Evolutionary conservation across 2,329 filamentous ascomycete genomes (phyloP).

Genomic region (Colletotrichum musicola): DNA sequence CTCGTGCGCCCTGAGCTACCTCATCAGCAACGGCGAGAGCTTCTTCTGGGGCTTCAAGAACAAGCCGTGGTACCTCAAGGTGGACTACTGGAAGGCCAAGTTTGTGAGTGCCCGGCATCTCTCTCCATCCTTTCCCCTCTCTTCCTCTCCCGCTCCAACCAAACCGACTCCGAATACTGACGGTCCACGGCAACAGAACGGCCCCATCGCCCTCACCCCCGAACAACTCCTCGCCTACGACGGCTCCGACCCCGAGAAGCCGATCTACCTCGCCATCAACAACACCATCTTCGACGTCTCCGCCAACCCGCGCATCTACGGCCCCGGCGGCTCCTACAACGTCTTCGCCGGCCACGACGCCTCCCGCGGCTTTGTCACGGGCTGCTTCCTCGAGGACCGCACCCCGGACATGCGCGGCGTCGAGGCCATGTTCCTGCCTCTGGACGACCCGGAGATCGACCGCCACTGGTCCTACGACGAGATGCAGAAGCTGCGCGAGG

Average conservation of each 20-base stretch:
- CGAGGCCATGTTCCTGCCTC: conserved; percentile 84
- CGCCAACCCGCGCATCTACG: conserved; percentile 77
- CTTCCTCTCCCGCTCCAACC: not conserved
- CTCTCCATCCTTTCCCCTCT: not conserved
- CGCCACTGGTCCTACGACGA: conserved; percentile 66
- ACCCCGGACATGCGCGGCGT: conserved; percentile 88
- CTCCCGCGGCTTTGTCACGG: conserved; percentile 89
- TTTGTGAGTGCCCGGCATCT: conserved; percentile 63
- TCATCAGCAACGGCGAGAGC: conserved; percentile 78
- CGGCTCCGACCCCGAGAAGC: conserved; percentile 79
- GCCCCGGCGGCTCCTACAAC: conserved; percentile 86
- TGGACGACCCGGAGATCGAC: conserved; percentile 74
- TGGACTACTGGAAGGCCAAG: conserved; percentile 70
- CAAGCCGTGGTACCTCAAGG: conserved; percentile 71
- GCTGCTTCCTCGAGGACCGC: conserved; percentile 89
- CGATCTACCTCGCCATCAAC: conserved; percentile 92
- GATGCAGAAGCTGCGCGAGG: conserved; percentile 65
- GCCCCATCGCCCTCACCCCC: conserved; percentile 79
- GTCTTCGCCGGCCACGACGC: conserved; percentile 91
- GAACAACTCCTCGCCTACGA: conserved; percentile 80
- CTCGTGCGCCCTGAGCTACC: conserved; percentile 79
- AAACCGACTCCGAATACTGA: conserved; percentile 22
- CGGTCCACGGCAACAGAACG: conserved; percentile 58
- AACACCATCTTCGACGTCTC: conserved; percentile 88
- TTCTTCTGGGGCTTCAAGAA: conserved; percentile 75